Evolutionary conservation across 2,329 filamentous ascomycete genomes (phyloP), one percentile per base, ranked within the genome.

Genomic region (Exophiala alcalophila): DNA sequence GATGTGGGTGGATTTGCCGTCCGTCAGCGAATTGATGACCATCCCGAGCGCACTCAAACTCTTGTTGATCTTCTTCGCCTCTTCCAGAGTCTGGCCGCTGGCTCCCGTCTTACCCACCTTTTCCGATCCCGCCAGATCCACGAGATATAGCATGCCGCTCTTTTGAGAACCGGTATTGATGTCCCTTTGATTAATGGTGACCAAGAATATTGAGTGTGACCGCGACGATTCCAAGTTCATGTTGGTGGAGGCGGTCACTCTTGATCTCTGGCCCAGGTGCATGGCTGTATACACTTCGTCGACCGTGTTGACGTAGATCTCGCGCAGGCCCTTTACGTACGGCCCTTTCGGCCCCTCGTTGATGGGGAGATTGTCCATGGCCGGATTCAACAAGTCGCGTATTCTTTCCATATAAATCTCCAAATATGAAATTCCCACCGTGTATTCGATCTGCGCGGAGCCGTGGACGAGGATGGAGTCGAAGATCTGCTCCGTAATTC

Each of bases 41-140:
- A 96, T 97, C 59, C 92, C 92, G 48, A 98, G 77, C 41, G 92
- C 90, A 70, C 90, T 96, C 72, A 98, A 78, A 76, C 89, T 96
- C 77, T 97, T 97, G 78, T 98, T 98, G 77, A 98, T 98, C 77
- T 98, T 98, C 76, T 97, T 97, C 49, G 92, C 92, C 66, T 98
- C 92, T 66, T 97, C 92, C 29, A 98, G 75, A 4, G 91, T 97
- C 68, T 97, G 92, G 44, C 92, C 92, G 64, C 88, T 96, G 50
- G 92, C 92, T 57, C 92, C 92, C 20, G 92, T 98, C 77, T 98
- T 97, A 63, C 92, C 91, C 37, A 97, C 89, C 72, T 97, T 97
- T 71, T 98, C 92, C 61, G 88, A 95, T 74, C 92, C 92, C 39
- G 92, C 92, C 74, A 98, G 73, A 82, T 98, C 92, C 52, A 98